These are phyloP conservation scores for Gonium pectorale DNA, from an alignment of 139 green algal species.

Conservation along the genomic window DNA sequence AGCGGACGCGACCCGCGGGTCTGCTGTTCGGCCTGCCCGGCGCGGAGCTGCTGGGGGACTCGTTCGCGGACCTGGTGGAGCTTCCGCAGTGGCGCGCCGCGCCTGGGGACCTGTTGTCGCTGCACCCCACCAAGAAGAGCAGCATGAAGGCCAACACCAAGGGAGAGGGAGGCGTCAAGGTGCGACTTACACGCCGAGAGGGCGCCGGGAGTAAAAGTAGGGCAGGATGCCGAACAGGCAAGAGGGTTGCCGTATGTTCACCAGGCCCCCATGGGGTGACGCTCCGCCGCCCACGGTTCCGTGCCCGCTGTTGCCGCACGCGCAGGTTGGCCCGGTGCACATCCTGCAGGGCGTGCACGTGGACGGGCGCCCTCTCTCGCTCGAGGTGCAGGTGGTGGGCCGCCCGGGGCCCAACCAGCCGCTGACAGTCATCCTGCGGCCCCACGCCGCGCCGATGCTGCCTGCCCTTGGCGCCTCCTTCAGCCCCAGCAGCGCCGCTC, in stretches of 20 bases:
- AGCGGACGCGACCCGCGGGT: slow-evolving; percentile 21
- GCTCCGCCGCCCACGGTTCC: too few relatives aligned
- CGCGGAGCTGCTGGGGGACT: not conserved
- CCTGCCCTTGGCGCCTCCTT: too few relatives aligned
- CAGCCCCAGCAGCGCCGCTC: too few relatives aligned
- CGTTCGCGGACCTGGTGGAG: not conserved
- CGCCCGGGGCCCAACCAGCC: not conserved
- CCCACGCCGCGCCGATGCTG: slow-evolving; percentile 8
- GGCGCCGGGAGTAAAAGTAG: too few relatives aligned
- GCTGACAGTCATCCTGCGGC: not conserved
- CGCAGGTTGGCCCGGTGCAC: not conserved
- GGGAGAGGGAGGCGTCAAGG: not conserved
- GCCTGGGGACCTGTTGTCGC: not conserved
- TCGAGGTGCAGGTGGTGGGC: slow-evolving; percentile 15
- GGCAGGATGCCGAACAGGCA: too few relatives aligned
- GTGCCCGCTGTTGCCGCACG: too few relatives aligned
- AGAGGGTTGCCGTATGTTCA: too few relatives aligned
- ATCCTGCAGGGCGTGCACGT: not conserved
- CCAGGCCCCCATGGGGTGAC: too few relatives aligned
- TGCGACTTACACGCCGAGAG: too few relatives aligned
- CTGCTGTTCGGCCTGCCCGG: slow-evolving; percentile 19
- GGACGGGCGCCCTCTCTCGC: not conserved
- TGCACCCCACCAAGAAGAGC: slow-evolving; percentile 4
- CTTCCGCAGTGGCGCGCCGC: not conserved
- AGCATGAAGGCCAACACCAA: slow-evolving; percentile 24